A percentile compares a stretch with the other conserved stretches of the same genome.
Evolutionary conservation across 768 basidiomycete genomes (phyloP).

Genomic region (Chiua virens): DNA sequence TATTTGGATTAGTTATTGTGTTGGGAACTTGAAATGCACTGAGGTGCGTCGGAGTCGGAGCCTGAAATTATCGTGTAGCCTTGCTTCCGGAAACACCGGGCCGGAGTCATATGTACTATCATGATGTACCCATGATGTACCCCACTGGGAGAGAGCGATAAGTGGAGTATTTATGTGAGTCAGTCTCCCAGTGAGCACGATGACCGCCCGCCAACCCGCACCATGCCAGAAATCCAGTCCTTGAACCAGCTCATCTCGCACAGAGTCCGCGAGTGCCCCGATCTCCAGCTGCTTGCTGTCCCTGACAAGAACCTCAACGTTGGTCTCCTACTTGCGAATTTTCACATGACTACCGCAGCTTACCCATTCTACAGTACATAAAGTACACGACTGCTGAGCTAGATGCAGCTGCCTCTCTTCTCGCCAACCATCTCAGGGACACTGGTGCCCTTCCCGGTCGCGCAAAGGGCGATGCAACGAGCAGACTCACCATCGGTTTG

Average conservation of each 20-base stretch:
- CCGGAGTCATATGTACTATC: no score
- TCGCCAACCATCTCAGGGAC: slow-evolving; percentile 24
- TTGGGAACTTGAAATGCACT: no score
- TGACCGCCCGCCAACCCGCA: neutral
- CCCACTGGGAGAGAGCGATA: no score
- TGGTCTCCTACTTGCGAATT: neutral
- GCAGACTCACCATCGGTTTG: slow-evolving; percentile 24
- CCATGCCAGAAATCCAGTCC: slow-evolving; percentile 25
- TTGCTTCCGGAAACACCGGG: no score
- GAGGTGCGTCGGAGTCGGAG: no score
- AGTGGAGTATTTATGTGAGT: neutral
- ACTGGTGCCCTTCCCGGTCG: slow-evolving; percentile 21
- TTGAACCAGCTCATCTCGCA: slow-evolving; percentile 28
- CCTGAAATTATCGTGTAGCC: no score
- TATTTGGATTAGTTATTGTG: no score
- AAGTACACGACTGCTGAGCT: slow-evolving; percentile 25
- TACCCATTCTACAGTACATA: slow-evolving; percentile 15
- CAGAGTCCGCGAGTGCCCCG: slow-evolving; percentile 17
- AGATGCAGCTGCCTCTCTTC: slow-evolving; percentile 27
- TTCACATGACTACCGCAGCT: neutral
- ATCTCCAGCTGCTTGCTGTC: slow-evolving; percentile 22
- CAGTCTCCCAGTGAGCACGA: neutral
- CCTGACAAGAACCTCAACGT: slow-evolving; percentile 27
- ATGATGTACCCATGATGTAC: no score
- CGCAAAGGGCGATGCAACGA: slow-evolving; percentile 22